Evolutionary conservation across 2,329 filamentous ascomycete genomes (phyloP).

Genomic region (Knufia petricola): DNA sequence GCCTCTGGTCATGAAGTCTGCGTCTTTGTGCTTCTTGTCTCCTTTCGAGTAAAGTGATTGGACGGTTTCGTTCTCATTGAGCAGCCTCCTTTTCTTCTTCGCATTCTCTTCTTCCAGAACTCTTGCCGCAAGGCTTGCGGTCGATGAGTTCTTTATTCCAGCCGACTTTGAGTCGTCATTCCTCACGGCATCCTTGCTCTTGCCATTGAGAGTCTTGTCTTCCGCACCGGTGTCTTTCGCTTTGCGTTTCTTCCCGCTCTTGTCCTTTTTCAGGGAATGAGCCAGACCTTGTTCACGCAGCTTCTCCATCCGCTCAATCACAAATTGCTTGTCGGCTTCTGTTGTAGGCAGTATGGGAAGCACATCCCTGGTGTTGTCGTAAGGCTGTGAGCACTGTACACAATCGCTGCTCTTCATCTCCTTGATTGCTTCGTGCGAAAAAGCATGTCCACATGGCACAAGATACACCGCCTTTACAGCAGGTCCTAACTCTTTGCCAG

Average conservation of each 20-base stretch:
- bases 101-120: constrained; percentile 82
- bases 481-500: constrained; percentile 74
- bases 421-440: constrained; percentile 74
- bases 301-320: constrained; percentile 58
- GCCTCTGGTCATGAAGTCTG: constrained; percentile 51
- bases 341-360: constrained; percentile 70
- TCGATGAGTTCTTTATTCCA: constrained; percentile 79
- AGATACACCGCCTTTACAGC: constrained; percentile 74
- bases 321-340: constrained; percentile 58
- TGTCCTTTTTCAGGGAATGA: constrained; percentile 77
- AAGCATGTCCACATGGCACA: constrained; percentile 91
- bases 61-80: constrained; percentile 51
- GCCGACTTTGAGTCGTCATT: constrained; percentile 8
- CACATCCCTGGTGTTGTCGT: constrained; percentile 58
- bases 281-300: constrained; percentile 64
- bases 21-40: constrained; percentile 31
- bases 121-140: constrained; percentile 73
- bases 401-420: constrained; percentile 56
- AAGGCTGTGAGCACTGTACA: constrained; percentile 61
- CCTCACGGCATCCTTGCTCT: background rate
- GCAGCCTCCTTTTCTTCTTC: constrained; percentile 65
- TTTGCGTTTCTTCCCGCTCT: constrained; percentile 61
- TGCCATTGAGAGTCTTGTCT: constrained; percentile 31
- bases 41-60: constrained; percentile 43
- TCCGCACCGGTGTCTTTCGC: constrained; percentile 43